Base-by-base conservation (phyloP, 805 yeast species). In the Osmozyma mogii region DNA sequence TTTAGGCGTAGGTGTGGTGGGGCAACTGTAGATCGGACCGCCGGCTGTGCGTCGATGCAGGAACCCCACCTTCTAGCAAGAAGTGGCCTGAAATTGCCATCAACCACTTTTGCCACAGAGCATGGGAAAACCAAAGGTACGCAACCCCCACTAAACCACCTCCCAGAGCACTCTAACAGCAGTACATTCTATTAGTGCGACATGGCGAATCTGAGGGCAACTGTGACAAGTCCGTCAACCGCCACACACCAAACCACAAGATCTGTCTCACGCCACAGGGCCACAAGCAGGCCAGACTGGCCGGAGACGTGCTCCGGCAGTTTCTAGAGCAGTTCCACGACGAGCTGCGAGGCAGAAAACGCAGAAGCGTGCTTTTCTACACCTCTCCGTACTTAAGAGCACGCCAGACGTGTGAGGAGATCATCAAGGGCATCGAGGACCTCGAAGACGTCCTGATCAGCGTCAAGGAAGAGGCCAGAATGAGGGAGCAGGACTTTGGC, bases 141-240 rank as follows among this genome's bases (percentile, higher is more conserved):
- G 60, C 20, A 18, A 18, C 9, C 20, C 20, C 20, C 20, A 18
- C 9, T 9, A 7, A 35, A n/a, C 11, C 11, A 6, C 23, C n/a
- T 21, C 23, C 27, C 33, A 15, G n/a, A 14, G 3, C 27, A 28
- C 31, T 32, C 31, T 27, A 30, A 30, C 34, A 20, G 10, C 32
- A 74, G 75, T 65, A 87, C 18, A 84, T 88, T 16, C 61, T 88
- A 29, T 63, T 88, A 16, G 76, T 88, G 9, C 75, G 96, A 40
- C 96, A 88, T 50, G 96, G 96, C 15, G 96, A 88, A 49, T 80
- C 92, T 4, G 94, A 84, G 47, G 94, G 95, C 6, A 88, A 88
- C 56, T 74, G 73, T 41, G 94, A 88, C 54, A 87, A 88, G 50
- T 58, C 75, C 1, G 87, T 88, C 30, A 88, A 88, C 52, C 64